phyloP scores from a whole-genome alignment of 2,329 filamentous ascomycete species.

The Xylaria sp. region DNA sequence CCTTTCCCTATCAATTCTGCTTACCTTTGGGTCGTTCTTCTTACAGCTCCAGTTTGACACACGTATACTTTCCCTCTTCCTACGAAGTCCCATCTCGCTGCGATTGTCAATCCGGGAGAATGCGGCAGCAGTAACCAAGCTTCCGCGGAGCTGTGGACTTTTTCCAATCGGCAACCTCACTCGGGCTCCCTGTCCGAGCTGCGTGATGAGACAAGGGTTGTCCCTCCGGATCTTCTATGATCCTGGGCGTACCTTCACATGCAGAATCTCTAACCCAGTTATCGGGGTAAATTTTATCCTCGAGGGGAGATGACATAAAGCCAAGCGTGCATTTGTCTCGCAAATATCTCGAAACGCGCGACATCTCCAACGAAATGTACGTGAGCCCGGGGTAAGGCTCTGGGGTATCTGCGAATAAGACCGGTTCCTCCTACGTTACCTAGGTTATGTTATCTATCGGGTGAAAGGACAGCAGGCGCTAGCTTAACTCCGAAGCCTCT shows the following conservation, averaged over 20 bases:
- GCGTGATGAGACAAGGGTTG: neutral
- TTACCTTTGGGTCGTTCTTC: neutral
- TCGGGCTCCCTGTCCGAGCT: neutral
- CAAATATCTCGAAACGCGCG: neutral
- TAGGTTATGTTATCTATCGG: neutral
- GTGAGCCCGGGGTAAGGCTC: neutral
- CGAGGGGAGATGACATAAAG: neutral
- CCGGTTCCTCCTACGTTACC: too few species aligned
- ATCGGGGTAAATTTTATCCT: constrained; percentile 1
- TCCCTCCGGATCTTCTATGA: neutral
- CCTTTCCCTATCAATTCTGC: neutral
- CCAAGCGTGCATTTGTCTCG: neutral
- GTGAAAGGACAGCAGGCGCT: neutral
- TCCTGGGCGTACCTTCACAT: too few species aligned
- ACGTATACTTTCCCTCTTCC: neutral
- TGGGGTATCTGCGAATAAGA: neutral
- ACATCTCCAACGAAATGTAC: neutral
- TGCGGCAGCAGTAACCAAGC: neutral
- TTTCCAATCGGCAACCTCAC: constrained; percentile 4
- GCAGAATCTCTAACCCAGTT: neutral
- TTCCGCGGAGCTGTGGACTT: neutral
- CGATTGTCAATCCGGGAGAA: constrained; percentile 8
- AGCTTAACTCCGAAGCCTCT: constrained; percentile 12
- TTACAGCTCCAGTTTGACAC: neutral
- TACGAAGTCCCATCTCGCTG: neutral